Percentiles rank a stretch among this genome's conserved stretches.
These are phyloP conservation scores for Phylloporus scabripes DNA, from an alignment of 768 basidiomycete species.

Conservation along the genomic window DNA sequence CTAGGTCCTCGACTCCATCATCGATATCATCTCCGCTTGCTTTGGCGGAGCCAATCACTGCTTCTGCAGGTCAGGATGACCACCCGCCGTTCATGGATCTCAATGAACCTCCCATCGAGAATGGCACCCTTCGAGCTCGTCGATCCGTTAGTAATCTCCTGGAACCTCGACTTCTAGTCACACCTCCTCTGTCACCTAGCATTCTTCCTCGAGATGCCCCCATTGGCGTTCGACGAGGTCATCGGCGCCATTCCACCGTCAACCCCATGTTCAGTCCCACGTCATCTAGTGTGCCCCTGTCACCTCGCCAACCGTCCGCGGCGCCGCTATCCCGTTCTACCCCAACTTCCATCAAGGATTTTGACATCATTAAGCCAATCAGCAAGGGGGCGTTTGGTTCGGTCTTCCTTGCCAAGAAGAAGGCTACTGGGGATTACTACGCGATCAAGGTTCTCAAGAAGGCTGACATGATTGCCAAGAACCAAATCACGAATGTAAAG, in stretches of 20 bases:
- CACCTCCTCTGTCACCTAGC: conserved; percentile 66
- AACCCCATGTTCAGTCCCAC: conserved; percentile 59
- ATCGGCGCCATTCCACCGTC: conserved; percentile 69
- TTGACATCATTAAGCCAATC: conserved; percentile 99
- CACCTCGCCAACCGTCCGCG: conserved; percentile 78
- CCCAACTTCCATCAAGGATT: conserved; percentile 95
- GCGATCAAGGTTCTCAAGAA: conserved; percentile 99
- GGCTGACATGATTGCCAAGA: conserved; percentile 99
- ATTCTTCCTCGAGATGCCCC: conserved; percentile 49
- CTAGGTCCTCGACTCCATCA: conserved; percentile 82
- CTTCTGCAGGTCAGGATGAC: conserved; percentile 56
- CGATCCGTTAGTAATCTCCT: conserved; percentile 63
- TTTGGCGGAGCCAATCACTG: conserved; percentile 77
- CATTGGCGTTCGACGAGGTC: conserved; percentile 44
- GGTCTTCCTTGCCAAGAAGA: conserved; percentile 98
- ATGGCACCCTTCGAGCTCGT: conserved; percentile 51
- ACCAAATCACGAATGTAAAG: conserved; percentile 99
- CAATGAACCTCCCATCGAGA: conserved; percentile 42
- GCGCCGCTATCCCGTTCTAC: conserved; percentile 74
- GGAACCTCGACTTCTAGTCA: conserved; percentile 60
- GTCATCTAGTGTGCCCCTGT: conserved; percentile 52
- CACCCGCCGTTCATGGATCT: conserved; percentile 61
- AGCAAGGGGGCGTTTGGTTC: conserved; percentile 98
- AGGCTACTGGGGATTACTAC: conserved; percentile 95
- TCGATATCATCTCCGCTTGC: conserved; percentile 86